Conservation (phyloP, 2,329 filamentous ascomycete genomes). For the Tolypocladium cylindrosporum region DNA sequence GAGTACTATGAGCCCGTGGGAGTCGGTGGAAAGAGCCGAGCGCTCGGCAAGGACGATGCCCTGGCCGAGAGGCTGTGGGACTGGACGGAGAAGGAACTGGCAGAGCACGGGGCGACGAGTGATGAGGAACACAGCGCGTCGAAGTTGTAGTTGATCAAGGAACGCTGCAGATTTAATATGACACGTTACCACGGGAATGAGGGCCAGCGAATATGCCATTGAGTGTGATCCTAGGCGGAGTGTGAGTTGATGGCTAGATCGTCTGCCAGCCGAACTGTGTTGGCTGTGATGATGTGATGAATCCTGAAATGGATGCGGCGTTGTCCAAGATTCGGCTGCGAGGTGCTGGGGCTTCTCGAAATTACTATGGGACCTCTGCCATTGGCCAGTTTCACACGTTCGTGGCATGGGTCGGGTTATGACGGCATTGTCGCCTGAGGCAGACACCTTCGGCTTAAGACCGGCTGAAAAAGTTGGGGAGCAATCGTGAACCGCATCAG, state of each 20-base stretch:
- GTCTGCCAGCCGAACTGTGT: no score
- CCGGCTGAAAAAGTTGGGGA: conserved; percentile 15
- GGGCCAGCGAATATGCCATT: no score
- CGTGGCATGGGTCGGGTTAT: conserved; percentile 12
- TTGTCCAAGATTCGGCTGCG: no score
- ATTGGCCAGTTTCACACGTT: neutral
- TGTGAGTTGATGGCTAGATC: no score
- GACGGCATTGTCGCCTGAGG: conserved; percentile 19
- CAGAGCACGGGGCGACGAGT: neutral
- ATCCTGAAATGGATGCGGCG: no score
- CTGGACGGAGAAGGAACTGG: conserved; percentile 23
- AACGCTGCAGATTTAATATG: no score
- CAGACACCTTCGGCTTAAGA: conserved; percentile 14
- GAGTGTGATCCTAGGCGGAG: no score
- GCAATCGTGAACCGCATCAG: conserved; percentile 1
- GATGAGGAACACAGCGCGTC: neutral
- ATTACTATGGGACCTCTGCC: neutral
- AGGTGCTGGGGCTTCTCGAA: neutral
- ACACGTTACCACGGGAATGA: no score
- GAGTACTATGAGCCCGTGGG: conserved; percentile 24
- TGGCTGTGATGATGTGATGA: no score
- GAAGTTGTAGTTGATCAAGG: no score
- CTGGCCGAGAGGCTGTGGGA: conserved; percentile 22
- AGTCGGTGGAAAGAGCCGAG: conserved; percentile 10
- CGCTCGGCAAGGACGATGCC: conserved; percentile 13